phyloP scores from a whole-genome alignment of 2,329 filamentous ascomycete species.

The Byssothecium circinans region DNA sequence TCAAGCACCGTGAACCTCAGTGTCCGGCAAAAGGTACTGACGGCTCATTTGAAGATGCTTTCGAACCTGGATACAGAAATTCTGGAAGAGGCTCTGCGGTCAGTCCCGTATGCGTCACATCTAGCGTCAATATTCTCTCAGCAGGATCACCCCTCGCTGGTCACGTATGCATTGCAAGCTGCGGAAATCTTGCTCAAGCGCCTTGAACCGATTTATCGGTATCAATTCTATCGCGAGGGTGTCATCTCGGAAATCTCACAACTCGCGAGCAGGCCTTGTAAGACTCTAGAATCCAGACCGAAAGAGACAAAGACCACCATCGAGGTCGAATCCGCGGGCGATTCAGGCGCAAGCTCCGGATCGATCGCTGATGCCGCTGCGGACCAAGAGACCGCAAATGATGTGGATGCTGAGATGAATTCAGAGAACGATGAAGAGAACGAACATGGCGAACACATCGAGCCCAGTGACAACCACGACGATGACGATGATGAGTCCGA shows the following conservation, averaged over 20 bases:
- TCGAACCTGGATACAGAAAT: conserved; percentile 88
- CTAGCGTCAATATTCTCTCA: conserved; percentile 93
- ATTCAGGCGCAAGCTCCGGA: conserved; percentile 26
- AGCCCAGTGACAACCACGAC: conserved; percentile 60
- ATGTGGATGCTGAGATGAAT: conserved; percentile 55
- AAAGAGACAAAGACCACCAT: conserved; percentile 30
- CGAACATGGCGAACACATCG: conserved; percentile 54
- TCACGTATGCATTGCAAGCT: conserved; percentile 84
- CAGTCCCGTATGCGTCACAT: conserved; percentile 94
- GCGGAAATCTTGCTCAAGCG: conserved; percentile 84
- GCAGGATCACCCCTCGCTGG: conserved; percentile 84
- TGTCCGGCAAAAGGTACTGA: conserved; percentile 92
- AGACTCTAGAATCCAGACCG: conserved; percentile 29
- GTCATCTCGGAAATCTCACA: conserved; percentile 90
- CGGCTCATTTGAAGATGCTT: conserved; percentile 96
- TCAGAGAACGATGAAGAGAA: conserved; percentile 59
- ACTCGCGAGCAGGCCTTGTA: conserved; percentile 60
- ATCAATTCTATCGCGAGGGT: conserved; percentile 96
- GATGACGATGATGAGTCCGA: conserved; percentile 65
- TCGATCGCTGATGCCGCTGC: conserved; percentile 36
- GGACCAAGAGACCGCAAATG: conserved; percentile 54
- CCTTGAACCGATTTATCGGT: conserved; percentile 84
- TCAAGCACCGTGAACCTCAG: conserved; percentile 96
- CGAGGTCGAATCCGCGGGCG: conserved; percentile 26
- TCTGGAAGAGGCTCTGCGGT: conserved; percentile 78